Percentiles rank a stretch among this genome's conserved stretches.
Conservation (phyloP, 352 stramenopile genomes). For the Globisporangium solare region DNA sequence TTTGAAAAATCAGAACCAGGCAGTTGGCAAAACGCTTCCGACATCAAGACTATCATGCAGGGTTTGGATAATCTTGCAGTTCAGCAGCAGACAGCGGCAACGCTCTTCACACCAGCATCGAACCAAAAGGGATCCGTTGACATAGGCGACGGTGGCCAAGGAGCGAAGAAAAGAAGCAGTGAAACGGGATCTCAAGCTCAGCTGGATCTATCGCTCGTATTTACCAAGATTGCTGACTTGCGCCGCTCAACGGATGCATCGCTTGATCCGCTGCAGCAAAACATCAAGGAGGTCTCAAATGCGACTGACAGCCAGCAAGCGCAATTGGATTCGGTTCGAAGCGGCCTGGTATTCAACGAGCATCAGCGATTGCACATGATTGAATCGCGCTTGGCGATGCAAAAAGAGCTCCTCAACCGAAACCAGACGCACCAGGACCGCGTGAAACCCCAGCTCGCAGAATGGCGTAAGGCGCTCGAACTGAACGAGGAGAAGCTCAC, state of each 20-base stretch:
- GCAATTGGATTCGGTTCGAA: constrained; percentile 50
- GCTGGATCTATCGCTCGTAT: constrained; percentile 75
- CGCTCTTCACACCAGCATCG: constrained; percentile 19
- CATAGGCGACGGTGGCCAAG: not conserved
- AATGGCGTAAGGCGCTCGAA: constrained; percentile 65
- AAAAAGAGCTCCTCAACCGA: constrained; percentile 64
- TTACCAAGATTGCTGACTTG: constrained; percentile 73
- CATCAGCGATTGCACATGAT: constrained; percentile 52
- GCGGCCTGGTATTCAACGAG: constrained; percentile 47
- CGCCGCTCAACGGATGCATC: constrained; percentile 55
- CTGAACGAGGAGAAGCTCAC: constrained; percentile 60
- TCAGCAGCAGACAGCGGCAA: constrained; percentile 40
- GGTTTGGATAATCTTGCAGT: constrained; percentile 51
- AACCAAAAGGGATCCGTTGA: constrained; percentile 5
- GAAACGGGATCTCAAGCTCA: constrained; percentile 18
- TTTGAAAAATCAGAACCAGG: constrained; percentile 36
- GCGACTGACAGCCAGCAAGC: constrained; percentile 40
- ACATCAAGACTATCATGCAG: constrained; percentile 40
- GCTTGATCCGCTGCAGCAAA: constrained; percentile 47
- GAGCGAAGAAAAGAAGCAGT: not conserved
- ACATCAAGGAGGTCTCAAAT: constrained; percentile 33
- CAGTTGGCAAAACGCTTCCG: constrained; percentile 41
- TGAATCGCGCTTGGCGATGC: constrained; percentile 45
- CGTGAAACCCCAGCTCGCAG: constrained; percentile 54
- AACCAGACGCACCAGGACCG: constrained; percentile 70